Evolutionary conservation across 2,329 filamentous ascomycete species (phyloP), one percentile per base, ranked within the genome.

Genomic region (Xylaria multiplex): DNA sequence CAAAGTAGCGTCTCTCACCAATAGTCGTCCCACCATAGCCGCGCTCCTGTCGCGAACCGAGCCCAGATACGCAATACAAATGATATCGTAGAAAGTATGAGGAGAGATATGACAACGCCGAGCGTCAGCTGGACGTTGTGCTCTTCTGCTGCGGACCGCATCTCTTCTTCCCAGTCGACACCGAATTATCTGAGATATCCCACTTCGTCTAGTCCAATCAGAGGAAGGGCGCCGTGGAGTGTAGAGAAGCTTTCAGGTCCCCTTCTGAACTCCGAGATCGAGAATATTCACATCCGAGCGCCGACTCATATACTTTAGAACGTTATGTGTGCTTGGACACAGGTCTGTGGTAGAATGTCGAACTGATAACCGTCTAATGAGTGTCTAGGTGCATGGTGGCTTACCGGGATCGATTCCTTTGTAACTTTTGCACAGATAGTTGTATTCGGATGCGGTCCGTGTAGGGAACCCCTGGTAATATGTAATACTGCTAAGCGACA

Each of bases 21-120:
- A 60, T 73, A 74, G 22, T 75, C 74, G 60, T 74, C 74, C 70
- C 69, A 72, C 74, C 74, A 75, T 56, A 74, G 63, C 54, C 71
- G 70, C n/a, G 73, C 70, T 30, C 65, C 65, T 61, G 72, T 70
- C 5, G 64, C 54, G 42, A 65, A 67, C 22, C 74, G 69, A 16
- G 73, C 71, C 65, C 71, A 74, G 37, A 75, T 69, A 9, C 74
- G 71, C 63, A 76, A 56, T 14, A 57, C 69, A 50, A 76, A 74
- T 11, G 73, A 74, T n/a, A 71, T 50, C 6, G 68, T 63, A 5
- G 74, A 72, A 24, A 75, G 48, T 9, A 65, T 56, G 22, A 76
- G 72, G 30, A 72, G 72, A 35, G 72, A 71, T 42, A 72, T 67
- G 14, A 73, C 69, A 37, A 76, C 71, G 42, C 73, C 74, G n/a